phyloP scores from a whole-genome alignment of 441 rosid species.

The Raphanus hybrid region DNA sequence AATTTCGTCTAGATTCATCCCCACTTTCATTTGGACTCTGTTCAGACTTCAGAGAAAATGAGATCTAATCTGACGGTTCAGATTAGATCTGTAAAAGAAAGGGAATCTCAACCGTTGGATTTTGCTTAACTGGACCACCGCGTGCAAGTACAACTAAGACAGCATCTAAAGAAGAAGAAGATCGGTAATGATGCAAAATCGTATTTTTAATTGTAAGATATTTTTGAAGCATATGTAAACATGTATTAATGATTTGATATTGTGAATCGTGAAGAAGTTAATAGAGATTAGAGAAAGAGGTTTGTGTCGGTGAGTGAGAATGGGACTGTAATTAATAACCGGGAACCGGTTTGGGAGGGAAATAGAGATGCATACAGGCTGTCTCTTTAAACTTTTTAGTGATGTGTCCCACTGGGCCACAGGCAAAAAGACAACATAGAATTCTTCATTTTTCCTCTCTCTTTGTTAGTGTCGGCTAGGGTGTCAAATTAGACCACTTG shows the following conservation, averaged over 20 bases:
- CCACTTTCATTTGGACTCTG: slow-evolving; percentile 18
- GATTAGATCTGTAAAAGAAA: slow-evolving; percentile 26
- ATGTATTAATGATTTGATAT: background rate
- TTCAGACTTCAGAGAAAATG: slow-evolving; percentile 16
- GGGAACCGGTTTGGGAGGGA: slow-evolving; percentile 27
- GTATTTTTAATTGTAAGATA: background rate
- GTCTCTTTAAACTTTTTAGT: slow-evolving; percentile 28
- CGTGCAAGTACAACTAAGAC: slow-evolving; percentile 40
- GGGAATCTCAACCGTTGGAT: slow-evolving; percentile 20
- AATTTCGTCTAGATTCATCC: slow-evolving; percentile 44
- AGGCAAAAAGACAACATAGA: slow-evolving; percentile 37
- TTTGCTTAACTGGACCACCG: slow-evolving; percentile 42
- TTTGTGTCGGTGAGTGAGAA: slow-evolving; percentile 40
- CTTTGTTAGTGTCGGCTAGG: slow-evolving; percentile 13
- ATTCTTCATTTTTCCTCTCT: background rate
- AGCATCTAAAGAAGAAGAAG: slow-evolving; percentile 31
- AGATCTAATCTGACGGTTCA: slow-evolving; percentile 41
- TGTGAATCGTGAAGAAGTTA: slow-evolving; percentile 10
- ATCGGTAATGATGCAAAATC: slow-evolving; percentile 1
- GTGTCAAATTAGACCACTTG: slow-evolving; percentile 28
- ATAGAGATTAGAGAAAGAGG: background rate
- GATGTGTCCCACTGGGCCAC: slow-evolving; percentile 35
- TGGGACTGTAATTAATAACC: slow-evolving; percentile 29
- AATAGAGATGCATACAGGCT: slow-evolving; percentile 23
- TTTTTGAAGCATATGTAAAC: slow-evolving; percentile 13